Evolutionary conservation across 352 stramenopile genomes (phyloP).

Genomic region (Aphanomyces cochlioides): DNA sequence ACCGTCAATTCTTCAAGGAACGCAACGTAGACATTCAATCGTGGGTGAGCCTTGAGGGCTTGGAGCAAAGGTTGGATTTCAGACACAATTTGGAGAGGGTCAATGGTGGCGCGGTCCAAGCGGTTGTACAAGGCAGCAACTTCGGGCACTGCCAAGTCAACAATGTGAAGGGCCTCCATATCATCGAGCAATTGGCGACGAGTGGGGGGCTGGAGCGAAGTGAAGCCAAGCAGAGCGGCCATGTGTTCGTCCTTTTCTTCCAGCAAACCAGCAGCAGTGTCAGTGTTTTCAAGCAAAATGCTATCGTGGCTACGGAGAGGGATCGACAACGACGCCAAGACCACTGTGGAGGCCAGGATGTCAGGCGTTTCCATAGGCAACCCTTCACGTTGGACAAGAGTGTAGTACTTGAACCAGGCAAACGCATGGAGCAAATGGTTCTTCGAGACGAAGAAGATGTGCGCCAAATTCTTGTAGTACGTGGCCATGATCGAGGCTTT

Average conservation of each 20-base stretch:
- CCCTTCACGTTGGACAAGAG: slow-evolving; percentile 85
- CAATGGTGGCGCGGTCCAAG: slow-evolving; percentile 65
- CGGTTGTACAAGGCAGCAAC: slow-evolving; percentile 62
- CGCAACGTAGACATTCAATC: slow-evolving; percentile 54
- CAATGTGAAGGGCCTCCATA: slow-evolving; percentile 69
- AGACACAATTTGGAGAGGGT: slow-evolving; percentile 73
- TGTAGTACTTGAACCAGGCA: slow-evolving; percentile 95
- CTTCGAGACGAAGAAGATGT: slow-evolving; percentile 96
- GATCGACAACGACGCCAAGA: slow-evolving; percentile 93
- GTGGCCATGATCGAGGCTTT: slow-evolving; percentile 94
- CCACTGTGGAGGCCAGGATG: slow-evolving; percentile 85
- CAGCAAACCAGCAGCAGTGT: slow-evolving; percentile 58
- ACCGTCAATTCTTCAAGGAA: slow-evolving; percentile 66
- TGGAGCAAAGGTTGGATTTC: slow-evolving; percentile 60
- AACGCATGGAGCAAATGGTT: slow-evolving; percentile 98
- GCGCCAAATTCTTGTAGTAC: slow-evolving; percentile 97
- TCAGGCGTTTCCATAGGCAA: slow-evolving; percentile 77
- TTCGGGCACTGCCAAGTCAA: slow-evolving; percentile 53
- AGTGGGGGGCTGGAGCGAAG: slow-evolving; percentile 71
- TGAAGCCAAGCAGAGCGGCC: slow-evolving; percentile 90
- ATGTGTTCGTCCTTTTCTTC: slow-evolving; percentile 94
- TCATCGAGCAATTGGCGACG: slow-evolving; percentile 90
- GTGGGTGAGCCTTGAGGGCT: slow-evolving; percentile 36
- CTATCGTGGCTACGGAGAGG: slow-evolving; percentile 53
- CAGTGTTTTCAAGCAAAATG: slow-evolving; percentile 57